Evolutionary conservation across 129 eudicot species (phyloP).

Genomic region (Silybum marianum): DNA sequence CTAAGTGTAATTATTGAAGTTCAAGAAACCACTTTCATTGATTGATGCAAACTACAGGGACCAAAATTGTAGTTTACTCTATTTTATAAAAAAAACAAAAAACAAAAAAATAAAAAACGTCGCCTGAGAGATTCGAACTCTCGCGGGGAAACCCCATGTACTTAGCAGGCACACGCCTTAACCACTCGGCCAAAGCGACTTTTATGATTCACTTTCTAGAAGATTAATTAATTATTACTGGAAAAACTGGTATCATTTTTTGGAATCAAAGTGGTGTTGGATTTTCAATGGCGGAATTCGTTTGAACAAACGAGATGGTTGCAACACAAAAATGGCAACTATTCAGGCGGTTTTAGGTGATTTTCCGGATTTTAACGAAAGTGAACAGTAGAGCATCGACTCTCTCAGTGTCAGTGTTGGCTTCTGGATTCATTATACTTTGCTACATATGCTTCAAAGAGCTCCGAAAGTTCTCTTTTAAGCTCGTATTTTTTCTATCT

Average conservation of each 20-base stretch:
- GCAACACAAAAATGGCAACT: slow-evolving; percentile 11
- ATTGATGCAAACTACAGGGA: too few relatives aligned
- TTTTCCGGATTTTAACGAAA: slow-evolving; percentile 53
- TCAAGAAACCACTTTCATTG: too few relatives aligned
- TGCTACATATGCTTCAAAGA: slow-evolving; percentile 88
- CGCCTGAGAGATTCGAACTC: slow-evolving; percentile 98
- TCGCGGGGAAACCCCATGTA: slow-evolving; percentile 91
- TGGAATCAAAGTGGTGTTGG: background rate
- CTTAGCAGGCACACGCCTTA: slow-evolving; percentile 95
- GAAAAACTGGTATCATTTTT: background rate
- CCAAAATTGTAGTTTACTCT: too few relatives aligned
- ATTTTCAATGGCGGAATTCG: background rate
- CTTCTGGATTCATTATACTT: slow-evolving; percentile 79
- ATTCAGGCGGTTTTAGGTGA: slow-evolving; percentile 66
- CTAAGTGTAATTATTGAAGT: too few relatives aligned
- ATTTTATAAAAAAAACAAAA: too few relatives aligned
- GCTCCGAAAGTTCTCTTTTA: slow-evolving; percentile 95
- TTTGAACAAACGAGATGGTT: background rate
- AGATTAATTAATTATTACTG: too few relatives aligned
- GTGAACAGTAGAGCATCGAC: slow-evolving; percentile 81
- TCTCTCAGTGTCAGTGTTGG: slow-evolving; percentile 71
- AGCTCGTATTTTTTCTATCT: slow-evolving; percentile 89
- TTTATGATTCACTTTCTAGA: background rate
- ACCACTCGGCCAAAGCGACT: slow-evolving; percentile 98
- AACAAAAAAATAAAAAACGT: background rate